A percentile compares a stretch with the other conserved stretches of the same genome.
These are phyloP conservation scores for Alternaria burnsii DNA, from an alignment of 2,329 filamentous ascomycete genomes.

Conservation along the genomic window DNA sequence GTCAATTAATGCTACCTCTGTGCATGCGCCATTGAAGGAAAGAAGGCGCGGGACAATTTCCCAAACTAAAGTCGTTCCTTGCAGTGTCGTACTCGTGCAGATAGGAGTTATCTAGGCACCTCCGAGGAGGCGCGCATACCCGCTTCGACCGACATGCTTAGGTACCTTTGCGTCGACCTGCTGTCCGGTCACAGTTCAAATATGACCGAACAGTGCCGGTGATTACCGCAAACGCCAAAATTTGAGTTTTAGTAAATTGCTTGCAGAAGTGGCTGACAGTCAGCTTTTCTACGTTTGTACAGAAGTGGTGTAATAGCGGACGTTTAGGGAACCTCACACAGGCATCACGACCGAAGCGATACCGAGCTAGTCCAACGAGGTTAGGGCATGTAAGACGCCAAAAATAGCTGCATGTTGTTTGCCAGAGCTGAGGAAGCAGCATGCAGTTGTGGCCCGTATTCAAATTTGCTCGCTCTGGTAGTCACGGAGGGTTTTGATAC, in stretches of 20 bases:
- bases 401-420: conserved; percentile 24
- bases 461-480: not conserved
- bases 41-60: not conserved
- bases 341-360: conserved; percentile 13
- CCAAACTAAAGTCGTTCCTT: not conserved
- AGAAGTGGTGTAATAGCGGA: conserved; percentile 10
- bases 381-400: conserved; percentile 21
- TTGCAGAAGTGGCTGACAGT: not conserved
- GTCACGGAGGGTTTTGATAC: not conserved
- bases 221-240: not conserved
- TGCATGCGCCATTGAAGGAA: not conserved
- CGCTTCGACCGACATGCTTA: conserved; percentile 4
- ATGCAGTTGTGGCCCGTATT: not conserved
- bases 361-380: not conserved
- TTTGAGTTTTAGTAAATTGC: not conserved
- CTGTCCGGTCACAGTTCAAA: not conserved
- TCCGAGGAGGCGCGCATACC: conserved; percentile 8
- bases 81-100: conserved; percentile 8
- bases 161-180: not conserved
- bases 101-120: not conserved
- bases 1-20: not conserved
- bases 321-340: conserved; percentile 15
- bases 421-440: conserved; percentile 17
- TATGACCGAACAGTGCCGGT: not conserved
- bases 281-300: conserved; percentile 4